These are phyloP conservation scores for Alternaria triticimaculans DNA, from an alignment of 2,329 filamentous ascomycete genomes.

Conservation along the genomic window DNA sequence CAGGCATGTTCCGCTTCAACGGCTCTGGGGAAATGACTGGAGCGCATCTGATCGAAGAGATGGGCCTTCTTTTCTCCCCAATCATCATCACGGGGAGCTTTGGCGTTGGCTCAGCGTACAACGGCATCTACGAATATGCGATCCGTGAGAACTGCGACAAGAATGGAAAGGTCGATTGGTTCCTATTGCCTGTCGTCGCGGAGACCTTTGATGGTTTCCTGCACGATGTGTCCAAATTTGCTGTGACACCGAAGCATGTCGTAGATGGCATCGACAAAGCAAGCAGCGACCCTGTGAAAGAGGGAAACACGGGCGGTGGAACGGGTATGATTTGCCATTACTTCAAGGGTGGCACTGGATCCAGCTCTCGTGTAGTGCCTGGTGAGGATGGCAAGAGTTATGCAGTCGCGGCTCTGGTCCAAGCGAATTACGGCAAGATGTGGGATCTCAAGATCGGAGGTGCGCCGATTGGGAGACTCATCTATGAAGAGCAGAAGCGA, in stretches of 20 bases:
- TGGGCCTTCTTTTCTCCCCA: slow-evolving; percentile 64
- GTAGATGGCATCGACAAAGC: slow-evolving; percentile 62
- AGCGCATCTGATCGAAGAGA: slow-evolving; percentile 67
- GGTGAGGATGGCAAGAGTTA: slow-evolving; percentile 51
- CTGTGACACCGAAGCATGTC: slow-evolving; percentile 62
- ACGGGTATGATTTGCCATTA: slow-evolving; percentile 71
- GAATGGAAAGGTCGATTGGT: slow-evolving; percentile 58
- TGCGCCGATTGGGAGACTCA: slow-evolving; percentile 66
- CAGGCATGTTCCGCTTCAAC: slow-evolving; percentile 65
- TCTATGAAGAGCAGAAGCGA: slow-evolving; percentile 56
- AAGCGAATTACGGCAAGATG: slow-evolving; percentile 69
- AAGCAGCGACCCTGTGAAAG: slow-evolving; percentile 59
- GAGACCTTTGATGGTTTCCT: slow-evolving; percentile 70
- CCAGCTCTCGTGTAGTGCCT: slow-evolving; percentile 62
- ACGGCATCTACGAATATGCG: slow-evolving; percentile 65
- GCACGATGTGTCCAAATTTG: slow-evolving; percentile 64
- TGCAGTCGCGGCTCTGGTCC: slow-evolving; percentile 67
- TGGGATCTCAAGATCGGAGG: slow-evolving; percentile 65
- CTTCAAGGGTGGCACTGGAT: slow-evolving; percentile 72
- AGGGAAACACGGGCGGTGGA: slow-evolving; percentile 71
- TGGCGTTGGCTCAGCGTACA: slow-evolving; percentile 64
- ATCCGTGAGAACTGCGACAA: slow-evolving; percentile 54
- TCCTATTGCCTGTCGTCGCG: slow-evolving; percentile 63
- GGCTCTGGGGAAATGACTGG: slow-evolving; percentile 69
- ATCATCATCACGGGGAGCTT: slow-evolving; percentile 67